Evolutionary conservation across 208 protist genomes (phyloP).

Genomic region (Trypanosomatidae sp.): DNA sequence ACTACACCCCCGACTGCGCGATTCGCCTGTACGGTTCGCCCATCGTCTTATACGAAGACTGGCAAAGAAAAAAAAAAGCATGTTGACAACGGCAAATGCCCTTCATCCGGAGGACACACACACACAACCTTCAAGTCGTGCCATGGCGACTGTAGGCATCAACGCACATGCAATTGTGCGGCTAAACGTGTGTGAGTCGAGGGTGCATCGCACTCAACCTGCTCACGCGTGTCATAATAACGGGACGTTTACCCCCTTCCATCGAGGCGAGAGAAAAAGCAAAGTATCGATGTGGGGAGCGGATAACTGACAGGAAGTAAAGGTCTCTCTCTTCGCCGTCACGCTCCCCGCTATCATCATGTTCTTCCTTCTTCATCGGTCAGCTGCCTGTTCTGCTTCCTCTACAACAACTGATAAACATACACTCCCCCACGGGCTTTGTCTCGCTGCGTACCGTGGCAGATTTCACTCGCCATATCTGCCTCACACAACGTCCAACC

Average conservation of each 20-base stretch:
- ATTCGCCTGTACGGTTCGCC: background rate
- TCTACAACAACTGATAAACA: background rate
- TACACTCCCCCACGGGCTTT: background rate
- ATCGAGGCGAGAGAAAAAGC: background rate
- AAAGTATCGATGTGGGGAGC: background rate
- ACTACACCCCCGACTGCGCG: background rate
- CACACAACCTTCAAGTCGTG: background rate
- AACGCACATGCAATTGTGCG: background rate
- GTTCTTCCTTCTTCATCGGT: no score
- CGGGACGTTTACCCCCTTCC: background rate
- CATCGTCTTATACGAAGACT: background rate
- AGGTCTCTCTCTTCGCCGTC: background rate
- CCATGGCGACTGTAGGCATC: background rate
- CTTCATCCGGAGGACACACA: background rate
- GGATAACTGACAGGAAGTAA: background rate
- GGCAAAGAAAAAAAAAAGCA: background rate
- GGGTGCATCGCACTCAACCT: background rate
- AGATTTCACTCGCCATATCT: background rate
- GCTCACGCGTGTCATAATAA: background rate
- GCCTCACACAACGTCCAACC: background rate
- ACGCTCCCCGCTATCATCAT: background rate
- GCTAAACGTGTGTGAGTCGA: background rate
- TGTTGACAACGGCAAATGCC: background rate
- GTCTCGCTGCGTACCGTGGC: background rate
- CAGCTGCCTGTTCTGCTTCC: background rate